phyloP scores from a whole-genome alignment of 1,284 basidiomycete genomes.

The Irpex sp. region DNA sequence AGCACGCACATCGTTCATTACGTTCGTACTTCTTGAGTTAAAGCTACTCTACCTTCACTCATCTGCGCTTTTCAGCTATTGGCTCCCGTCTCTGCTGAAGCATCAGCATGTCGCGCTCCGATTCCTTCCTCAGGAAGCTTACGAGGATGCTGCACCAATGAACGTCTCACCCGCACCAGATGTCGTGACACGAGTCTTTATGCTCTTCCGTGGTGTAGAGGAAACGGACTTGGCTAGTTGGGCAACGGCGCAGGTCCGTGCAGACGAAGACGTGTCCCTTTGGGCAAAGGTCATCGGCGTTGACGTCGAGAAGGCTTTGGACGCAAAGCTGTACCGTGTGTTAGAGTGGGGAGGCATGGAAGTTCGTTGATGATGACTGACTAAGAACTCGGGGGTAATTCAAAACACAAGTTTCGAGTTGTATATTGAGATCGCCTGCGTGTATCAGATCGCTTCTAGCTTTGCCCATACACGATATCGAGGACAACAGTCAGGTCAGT shows the following conservation, averaged over 20 bases:
- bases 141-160: constrained; percentile 33
- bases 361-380: constrained; percentile 11
- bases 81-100: constrained; percentile 36
- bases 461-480: too few species aligned
- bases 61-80: constrained; percentile 15
- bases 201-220: constrained; percentile 37
- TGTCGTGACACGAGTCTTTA: constrained; percentile 39
- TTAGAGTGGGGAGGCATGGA: constrained; percentile 38
- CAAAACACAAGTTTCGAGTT: too few species aligned
- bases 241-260: constrained; percentile 15
- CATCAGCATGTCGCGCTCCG: constrained; percentile 37
- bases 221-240: constrained; percentile 19
- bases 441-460: too few species aligned
- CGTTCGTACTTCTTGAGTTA: background rate
- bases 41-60: too few species aligned
- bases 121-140: constrained; percentile 38
- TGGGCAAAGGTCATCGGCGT: constrained; percentile 7
- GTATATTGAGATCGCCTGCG: too few species aligned
- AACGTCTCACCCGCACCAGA: constrained; percentile 34
- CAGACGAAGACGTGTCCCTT: background rate
- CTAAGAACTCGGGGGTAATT: too few species aligned
- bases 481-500: too few species aligned
- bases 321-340: constrained; percentile 24
- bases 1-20: background rate
- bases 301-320: constrained; percentile 12